Base-by-base conservation (phyloP, 805 yeast species). In the Lachancea waltii region DNA sequence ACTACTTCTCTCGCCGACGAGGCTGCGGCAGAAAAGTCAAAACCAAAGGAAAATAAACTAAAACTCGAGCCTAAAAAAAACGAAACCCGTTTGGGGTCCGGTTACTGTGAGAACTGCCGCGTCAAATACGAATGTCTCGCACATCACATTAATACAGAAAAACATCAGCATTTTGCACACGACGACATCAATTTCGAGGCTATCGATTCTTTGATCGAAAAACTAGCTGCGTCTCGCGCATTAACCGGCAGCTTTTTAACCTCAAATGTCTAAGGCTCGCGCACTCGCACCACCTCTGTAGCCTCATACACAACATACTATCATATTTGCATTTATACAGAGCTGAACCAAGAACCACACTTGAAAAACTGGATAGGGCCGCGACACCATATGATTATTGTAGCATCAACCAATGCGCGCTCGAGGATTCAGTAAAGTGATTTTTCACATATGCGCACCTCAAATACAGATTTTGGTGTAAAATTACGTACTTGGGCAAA, bases 51-150 rank as follows among this genome's bases (percentile, higher is more conserved):
- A 8, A 25, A 21, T 18, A 30, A 33, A 15, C 15, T 33, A 10
- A 25, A 7, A 8, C n/a, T 24, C 9, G 22, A 16, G 16, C 27
- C 15, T 22, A 35, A 24, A 22, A 21, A 13, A 24, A 44, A 44
- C 30, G 44, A 42, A 26, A 43, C 44, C 7, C 44, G 45, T 47
- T 50, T 35, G 51, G 61, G 54, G 32, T 49, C 90, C 1, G 97
- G 97, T 0, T 89, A 85, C 60, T 90, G 98, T 63, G 98, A 90
- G 57, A 90, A 90, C 55, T 90, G 98, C 62, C 69, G 90, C 17
- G 82, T 81, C 43, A 80, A 80, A 55, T 90, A 83, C 56, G 89
- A 83, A 36, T 75, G 77, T 47, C 79, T 87, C 53, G 84, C 78
- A 18, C 84, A 76, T 41, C 98, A 90, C 57, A 73, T 85, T 28